Evolutionary conservation across 768 basidiomycete genomes (phyloP).

Genomic region (Boletus coccyginus): DNA sequence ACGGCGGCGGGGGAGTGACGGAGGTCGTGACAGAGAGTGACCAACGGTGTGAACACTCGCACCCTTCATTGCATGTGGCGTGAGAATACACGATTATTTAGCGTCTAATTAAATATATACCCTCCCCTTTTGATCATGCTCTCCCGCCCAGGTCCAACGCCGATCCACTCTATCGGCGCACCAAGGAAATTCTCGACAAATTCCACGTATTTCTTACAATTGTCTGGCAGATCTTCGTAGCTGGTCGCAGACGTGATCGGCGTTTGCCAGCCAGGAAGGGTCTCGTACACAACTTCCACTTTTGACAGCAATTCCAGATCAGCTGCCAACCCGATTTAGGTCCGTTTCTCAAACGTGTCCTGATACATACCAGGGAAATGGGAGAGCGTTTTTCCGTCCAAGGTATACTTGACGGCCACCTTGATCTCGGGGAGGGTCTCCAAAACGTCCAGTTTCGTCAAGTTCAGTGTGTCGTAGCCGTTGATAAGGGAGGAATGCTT

Average conservation of each 20-base stretch:
- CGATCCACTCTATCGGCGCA: conserved; percentile 87
- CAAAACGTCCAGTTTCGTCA: conserved; percentile 95
- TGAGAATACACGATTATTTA: conserved; percentile 16
- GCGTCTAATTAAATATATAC: conserved; percentile 20
- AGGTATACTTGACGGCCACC: conserved; percentile 74
- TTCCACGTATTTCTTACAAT: conserved; percentile 81
- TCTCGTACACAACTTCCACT: conserved; percentile 85
- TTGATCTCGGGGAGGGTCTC: conserved; percentile 85
- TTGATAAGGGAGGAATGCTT: conserved; percentile 92
- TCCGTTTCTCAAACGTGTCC: background rate
- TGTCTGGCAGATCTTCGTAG: conserved; percentile 77
- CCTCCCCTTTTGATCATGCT: conserved; percentile 54
- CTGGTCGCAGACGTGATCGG: conserved; percentile 61
- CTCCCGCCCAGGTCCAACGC: conserved; percentile 84
- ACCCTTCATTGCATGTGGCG: conserved; percentile 18
- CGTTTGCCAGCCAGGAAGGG: conserved; percentile 87
- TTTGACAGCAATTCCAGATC: conserved; percentile 77
- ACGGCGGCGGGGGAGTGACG: conserved; percentile 35
- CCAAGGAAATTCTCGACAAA: conserved; percentile 78
- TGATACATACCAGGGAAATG: conserved; percentile 80
- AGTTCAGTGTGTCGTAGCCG: conserved; percentile 89
- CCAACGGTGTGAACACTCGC: conserved; percentile 21
- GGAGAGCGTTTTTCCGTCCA: conserved; percentile 72
- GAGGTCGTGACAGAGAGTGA: conserved; percentile 34
- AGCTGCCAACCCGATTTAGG: conserved; percentile 43